Percentiles rank a stretch among this genome's conserved stretches.
These are phyloP conservation scores for Tulasnella sp. DNA, from an alignment of 768 basidiomycete species.

Conservation along the genomic window DNA sequence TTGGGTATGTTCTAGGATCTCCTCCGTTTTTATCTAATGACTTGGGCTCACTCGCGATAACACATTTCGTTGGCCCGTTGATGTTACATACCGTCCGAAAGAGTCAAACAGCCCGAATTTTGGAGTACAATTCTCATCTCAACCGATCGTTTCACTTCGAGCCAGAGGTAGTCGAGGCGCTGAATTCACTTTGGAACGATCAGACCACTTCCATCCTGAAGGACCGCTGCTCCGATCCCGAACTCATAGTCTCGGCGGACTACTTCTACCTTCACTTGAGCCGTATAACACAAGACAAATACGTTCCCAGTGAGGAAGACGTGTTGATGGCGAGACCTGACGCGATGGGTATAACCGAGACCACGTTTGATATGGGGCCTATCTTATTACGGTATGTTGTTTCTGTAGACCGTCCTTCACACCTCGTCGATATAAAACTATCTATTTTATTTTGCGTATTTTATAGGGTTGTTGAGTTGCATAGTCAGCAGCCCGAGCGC, in stretches of 20 bases:
- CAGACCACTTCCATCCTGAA: conserved; percentile 31
- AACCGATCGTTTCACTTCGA: conserved; percentile 22
- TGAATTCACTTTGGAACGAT: conserved; percentile 34
- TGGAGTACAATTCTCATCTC: conserved; percentile 31
- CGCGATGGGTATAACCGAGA: conserved; percentile 85
- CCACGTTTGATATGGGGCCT: conserved; percentile 60
- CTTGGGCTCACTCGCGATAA: neutral
- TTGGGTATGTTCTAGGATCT: conserved; percentile 24
- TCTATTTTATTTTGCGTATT: neutral
- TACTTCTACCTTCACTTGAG: conserved; percentile 82
- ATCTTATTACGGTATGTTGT: conserved; percentile 20
- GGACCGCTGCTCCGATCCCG: conserved; percentile 64
- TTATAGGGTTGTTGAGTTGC: conserved; percentile 36
- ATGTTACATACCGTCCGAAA: conserved; percentile 11
- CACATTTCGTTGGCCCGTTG: neutral
- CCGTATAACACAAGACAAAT: conserved; percentile 73
- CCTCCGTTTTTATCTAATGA: too few species aligned
- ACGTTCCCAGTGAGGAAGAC: conserved; percentile 76
- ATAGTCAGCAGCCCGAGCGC: conserved; percentile 35
- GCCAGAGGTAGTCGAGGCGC: conserved; percentile 27
- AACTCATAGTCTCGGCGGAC: conserved; percentile 87
- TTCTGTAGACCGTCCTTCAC: neutral
- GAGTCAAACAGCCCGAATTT: conserved; percentile 31
- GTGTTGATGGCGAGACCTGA: conserved; percentile 81
- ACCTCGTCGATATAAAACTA: neutral